Evolutionary conservation across 176 grass and related monocot genomes (phyloP), one percentile per base, ranked within the genome.

Genomic region (Aegilops umbellulata): DNA sequence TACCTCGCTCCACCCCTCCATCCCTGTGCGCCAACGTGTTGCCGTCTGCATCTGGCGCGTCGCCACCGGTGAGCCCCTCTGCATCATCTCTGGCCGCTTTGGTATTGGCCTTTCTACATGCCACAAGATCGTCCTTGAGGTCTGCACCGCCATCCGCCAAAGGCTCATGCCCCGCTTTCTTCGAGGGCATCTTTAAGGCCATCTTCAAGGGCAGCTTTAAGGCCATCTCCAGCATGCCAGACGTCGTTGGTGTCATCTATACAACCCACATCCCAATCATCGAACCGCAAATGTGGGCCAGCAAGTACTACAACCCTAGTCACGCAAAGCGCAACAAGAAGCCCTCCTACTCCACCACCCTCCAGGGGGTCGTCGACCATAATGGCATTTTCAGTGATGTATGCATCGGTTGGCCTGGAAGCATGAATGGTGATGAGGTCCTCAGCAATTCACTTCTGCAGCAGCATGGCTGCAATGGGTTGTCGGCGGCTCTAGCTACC

Each of bases 211-310:
- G 34, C 53, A 81, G 84, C 8, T 92, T 89, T 84, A 53, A 87
- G 63, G 83, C 84, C 19, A 53, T 69, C n/a, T 90, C 87, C 4
- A 88, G 72, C 4, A 63, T 93, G 47, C 77, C 88, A 6, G 62
- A 69, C 17, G 58, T 90, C 8, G 22, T 90, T 2, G 82, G 82
- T 24, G 79, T 85, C 82, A 90, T 93, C 70, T 88, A 93, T 58
- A 93, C 91, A 78, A 88, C 91, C 64, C 85, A 93, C 85, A 78
- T 93, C 77, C 91, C 91, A 13, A 90, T 93, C 82, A 93, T 90
- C 85, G 85, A 85, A 26, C 88, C 82, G 58, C 82, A 87, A 46
- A 55, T 82, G 2, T 67, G 42, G 10, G 78, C 85, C 32, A 17
- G 57, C 64, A 78, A 71, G 26, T 93, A 90, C 85, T 90, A 87